These are phyloP conservation scores for Hirsutella rhossiliensis DNA, from an alignment of 2,329 filamentous ascomycete genomes.

Conservation along the genomic window DNA sequence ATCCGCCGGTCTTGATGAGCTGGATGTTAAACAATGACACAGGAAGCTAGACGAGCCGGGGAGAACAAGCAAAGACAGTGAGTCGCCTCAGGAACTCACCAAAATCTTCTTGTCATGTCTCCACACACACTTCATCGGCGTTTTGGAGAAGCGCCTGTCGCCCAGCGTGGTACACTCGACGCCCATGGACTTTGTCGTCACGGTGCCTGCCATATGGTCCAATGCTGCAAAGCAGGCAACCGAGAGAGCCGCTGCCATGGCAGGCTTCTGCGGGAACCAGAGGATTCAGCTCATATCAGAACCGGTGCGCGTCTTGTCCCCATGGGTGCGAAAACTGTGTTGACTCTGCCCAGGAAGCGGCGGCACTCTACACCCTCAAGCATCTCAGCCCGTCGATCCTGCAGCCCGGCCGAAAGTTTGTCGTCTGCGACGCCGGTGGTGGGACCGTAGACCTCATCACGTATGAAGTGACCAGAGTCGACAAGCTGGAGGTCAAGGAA, in stretches of 20 bases:
- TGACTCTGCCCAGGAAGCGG: conserved; percentile 27
- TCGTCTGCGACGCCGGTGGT: conserved; percentile 42
- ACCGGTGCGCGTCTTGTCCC: conserved; percentile 19
- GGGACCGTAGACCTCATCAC: conserved; percentile 43
- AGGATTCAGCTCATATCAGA: conserved; percentile 36
- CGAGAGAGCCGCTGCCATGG: conserved; percentile 24
- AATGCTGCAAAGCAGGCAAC: conserved; percentile 40
- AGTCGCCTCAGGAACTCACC: conserved; percentile 22
- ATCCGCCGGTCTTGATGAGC: neutral
- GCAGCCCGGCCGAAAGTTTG: conserved; percentile 32
- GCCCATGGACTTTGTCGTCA: conserved; percentile 40
- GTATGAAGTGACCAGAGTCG: conserved; percentile 31
- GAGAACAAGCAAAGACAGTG: conserved; percentile 16
- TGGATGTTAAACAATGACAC: neutral
- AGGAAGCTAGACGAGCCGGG: conserved; percentile 24
- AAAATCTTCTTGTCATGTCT: conserved; percentile 33
- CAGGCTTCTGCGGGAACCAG: conserved; percentile 26
- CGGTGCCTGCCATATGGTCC: conserved; percentile 48
- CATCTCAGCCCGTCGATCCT: conserved; percentile 27
- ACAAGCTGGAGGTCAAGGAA: conserved; percentile 33
- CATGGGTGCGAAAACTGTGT: neutral
- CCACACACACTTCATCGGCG: conserved; percentile 33
- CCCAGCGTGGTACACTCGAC: conserved; percentile 27
- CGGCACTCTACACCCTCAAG: conserved; percentile 35
- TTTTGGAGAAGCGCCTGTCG: conserved; percentile 29